Conservation (phyloP, 805 yeast species). For the Nakazawaea pomicola region DNA sequence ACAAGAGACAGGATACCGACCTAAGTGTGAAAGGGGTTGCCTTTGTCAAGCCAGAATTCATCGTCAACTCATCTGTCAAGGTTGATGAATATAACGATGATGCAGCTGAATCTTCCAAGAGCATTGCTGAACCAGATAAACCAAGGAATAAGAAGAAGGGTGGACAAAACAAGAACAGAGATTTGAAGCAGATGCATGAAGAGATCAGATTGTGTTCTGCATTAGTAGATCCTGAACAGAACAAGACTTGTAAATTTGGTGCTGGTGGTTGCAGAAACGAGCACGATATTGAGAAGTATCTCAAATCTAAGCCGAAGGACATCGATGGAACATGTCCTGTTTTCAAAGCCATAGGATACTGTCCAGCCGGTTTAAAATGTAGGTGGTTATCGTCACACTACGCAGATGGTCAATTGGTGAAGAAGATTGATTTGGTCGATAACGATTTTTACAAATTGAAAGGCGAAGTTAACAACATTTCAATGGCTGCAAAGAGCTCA, state of each 20-base stretch:
- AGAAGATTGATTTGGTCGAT: conserved; percentile 24
- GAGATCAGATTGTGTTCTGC: conserved; percentile 60
- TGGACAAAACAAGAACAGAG: conserved; percentile 85
- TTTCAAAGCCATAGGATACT: conserved; percentile 71
- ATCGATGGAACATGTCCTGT: conserved; percentile 82
- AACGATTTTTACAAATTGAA: conserved; percentile 30
- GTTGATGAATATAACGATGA: conserved; percentile 33
- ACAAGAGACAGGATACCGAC: conserved; percentile 16
- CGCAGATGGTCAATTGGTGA: conserved; percentile 37
- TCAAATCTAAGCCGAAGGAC: conserved; percentile 65
- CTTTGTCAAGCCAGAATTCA: conserved; percentile 65
- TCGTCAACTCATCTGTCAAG: conserved; percentile 29
- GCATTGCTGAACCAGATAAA: conserved; percentile 25
- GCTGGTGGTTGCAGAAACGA: conserved; percentile 67
- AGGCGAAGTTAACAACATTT: conserved; percentile 63
- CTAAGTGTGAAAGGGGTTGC: conserved; percentile 59
- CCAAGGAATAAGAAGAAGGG: conserved; percentile 36
- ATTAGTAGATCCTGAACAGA: conserved; percentile 45
- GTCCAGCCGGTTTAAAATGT: conserved; percentile 92
- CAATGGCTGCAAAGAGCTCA: conserved; percentile 36
- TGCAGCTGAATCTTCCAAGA: conserved; percentile 39
- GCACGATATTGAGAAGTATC: conserved; percentile 68
- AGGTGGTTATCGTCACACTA: conserved; percentile 81
- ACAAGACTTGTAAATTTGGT: conserved; percentile 61
- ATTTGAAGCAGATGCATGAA: conserved; percentile 64